Evolutionary conservation across 495 filamentous ascomycete genomes (phyloP).

Genomic region (Neurospora sp.): DNA sequence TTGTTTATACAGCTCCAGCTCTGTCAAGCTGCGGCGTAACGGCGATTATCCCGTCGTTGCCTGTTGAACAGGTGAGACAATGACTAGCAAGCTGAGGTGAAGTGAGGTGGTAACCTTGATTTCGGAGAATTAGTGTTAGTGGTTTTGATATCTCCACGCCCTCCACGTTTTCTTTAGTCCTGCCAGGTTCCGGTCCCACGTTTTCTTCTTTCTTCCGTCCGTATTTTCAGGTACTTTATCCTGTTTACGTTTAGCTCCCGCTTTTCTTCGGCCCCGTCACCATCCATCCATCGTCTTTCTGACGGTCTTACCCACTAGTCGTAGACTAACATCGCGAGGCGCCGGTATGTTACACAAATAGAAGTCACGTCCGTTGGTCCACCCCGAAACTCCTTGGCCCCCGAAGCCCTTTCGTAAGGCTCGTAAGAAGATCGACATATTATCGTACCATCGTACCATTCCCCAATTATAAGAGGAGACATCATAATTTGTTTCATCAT

Average conservation of each 20-base stretch:
- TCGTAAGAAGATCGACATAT: background rate
- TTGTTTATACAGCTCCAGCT: background rate
- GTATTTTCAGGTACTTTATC: background rate
- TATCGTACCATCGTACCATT: background rate
- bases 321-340: no score
- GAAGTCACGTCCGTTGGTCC: background rate
- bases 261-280: background rate
- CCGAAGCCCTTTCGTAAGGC: background rate
- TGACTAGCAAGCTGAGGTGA: background rate
- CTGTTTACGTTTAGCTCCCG: background rate
- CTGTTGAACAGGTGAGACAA: background rate
- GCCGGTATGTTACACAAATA: background rate
- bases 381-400: no score
- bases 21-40: background rate
- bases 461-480: background rate
- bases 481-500: background rate
- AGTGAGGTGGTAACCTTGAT: background rate
- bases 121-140: background rate
- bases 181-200: background rate
- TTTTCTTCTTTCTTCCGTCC: background rate
- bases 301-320: no score
- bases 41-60: background rate
- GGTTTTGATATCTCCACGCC: background rate
- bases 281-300: background rate
- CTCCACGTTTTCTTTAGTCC: background rate